Percentiles rank a stretch among this genome's conserved stretches.
These are phyloP conservation scores for Dicorynia guianensis DNA, from an alignment of 306 rosid genomes.

Conservation along the genomic window DNA sequence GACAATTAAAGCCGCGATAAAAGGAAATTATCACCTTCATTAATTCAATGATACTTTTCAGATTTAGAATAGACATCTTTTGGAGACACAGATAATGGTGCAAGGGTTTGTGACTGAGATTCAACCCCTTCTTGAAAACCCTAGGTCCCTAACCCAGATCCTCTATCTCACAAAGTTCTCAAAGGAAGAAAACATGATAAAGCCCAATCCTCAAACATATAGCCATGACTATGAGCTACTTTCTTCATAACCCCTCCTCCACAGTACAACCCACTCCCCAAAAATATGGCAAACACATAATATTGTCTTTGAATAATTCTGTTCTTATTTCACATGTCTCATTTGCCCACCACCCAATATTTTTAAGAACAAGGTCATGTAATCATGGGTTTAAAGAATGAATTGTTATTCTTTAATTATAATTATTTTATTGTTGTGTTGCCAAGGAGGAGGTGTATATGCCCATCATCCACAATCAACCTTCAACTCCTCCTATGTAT, in stretches of 20 bases:
- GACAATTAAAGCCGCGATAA: background rate
- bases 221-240: constrained; percentile 14
- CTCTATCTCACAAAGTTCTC: background rate
- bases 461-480: constrained; percentile 37
- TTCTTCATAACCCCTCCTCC: constrained; percentile 19
- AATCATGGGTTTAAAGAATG: constrained; percentile 31
- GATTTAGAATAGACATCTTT: background rate
- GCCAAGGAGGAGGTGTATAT: constrained; percentile 41
- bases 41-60: background rate
- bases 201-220: constrained; percentile 2
- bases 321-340: constrained; percentile 42
- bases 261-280: constrained; percentile 44
- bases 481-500: constrained; percentile 7
- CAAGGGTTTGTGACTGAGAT: background rate
- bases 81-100: background rate
- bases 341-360: constrained; percentile 43
- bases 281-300: constrained; percentile 59
- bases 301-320: constrained; percentile 49
- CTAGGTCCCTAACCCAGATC: background rate
- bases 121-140: too few species aligned
- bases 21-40: background rate
- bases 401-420: background rate
- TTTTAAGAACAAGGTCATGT: constrained; percentile 30
- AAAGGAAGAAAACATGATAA: background rate
- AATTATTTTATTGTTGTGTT: constrained; percentile 40